Conservation (phyloP, 2,329 filamentous ascomycete genomes). For the Exophiala sideris region DNA sequence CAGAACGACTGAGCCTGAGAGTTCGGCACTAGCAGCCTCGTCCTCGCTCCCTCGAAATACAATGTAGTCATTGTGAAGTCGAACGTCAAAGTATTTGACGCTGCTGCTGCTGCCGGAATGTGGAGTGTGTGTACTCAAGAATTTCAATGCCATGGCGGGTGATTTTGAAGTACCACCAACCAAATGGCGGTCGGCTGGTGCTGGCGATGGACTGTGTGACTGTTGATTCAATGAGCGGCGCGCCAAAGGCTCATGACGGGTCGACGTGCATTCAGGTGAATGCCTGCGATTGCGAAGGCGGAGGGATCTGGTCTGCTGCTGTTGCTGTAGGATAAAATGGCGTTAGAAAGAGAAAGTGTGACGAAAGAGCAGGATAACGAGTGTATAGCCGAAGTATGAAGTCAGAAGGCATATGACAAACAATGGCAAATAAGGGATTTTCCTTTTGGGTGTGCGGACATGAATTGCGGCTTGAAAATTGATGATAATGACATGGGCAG, state of each 20-base stretch:
- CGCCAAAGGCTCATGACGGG: slow-evolving; percentile 22
- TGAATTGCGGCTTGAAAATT: slow-evolving; percentile 2
- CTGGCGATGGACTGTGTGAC: slow-evolving; percentile 14
- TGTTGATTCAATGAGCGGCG: slow-evolving; percentile 16
- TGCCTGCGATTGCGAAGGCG: slow-evolving; percentile 22
- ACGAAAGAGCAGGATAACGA: background rate
- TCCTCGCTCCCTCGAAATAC: slow-evolving; percentile 72
- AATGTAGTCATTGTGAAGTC: slow-evolving; percentile 74
- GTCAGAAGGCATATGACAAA: slow-evolving; percentile 1
- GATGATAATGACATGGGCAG: background rate
- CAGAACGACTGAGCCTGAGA: slow-evolving; percentile 71
- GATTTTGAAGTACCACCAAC: slow-evolving; percentile 12
- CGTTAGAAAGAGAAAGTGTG: background rate
- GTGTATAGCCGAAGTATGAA: slow-evolving; percentile 7
- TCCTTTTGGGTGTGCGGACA: background rate
- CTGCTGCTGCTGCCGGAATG: slow-evolving; percentile 37
- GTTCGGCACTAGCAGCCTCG: slow-evolving; percentile 70
- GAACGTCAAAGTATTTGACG: slow-evolving; percentile 50
- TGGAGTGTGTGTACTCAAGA: slow-evolving; percentile 39
- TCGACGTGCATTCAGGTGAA: slow-evolving; percentile 22
- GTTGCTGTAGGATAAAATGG: slow-evolving; percentile 1
- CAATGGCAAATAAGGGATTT: background rate
- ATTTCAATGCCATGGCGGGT: slow-evolving; percentile 44
- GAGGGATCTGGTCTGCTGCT: slow-evolving; percentile 13
- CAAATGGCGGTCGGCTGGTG: slow-evolving; percentile 21